Evolutionary conservation across 2,329 filamentous ascomycete species (phyloP).

Genomic region (Septoria linicola): DNA sequence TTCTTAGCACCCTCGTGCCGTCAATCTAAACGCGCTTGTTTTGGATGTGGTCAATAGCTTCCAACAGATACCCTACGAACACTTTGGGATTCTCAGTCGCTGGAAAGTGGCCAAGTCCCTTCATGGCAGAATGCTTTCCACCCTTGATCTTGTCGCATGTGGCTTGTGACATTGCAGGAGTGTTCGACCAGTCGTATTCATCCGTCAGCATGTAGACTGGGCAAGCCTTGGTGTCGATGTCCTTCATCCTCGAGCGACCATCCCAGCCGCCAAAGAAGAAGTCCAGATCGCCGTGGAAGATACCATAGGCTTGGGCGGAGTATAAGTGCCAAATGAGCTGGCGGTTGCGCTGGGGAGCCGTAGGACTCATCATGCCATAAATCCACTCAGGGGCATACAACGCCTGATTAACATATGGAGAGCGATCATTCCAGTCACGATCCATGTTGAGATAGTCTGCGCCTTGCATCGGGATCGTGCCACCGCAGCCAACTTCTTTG

Average conservation of each 20-base stretch:
- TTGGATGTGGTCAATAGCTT: constrained; percentile 39
- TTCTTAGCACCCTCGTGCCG: no score
- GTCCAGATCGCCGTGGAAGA: constrained; percentile 54
- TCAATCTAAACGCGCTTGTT: constrained; percentile 20
- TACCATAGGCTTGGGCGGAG: constrained; percentile 51
- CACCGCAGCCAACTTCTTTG: constrained; percentile 49
- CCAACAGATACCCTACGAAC: constrained; percentile 36
- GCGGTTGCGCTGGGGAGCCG: constrained; percentile 45
- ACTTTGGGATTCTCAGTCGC: constrained; percentile 45
- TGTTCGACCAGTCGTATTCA: constrained; percentile 52
- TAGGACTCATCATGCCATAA: constrained; percentile 52
- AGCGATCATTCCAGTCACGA: constrained; percentile 46
- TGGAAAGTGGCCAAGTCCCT: constrained; percentile 50
- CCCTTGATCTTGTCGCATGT: constrained; percentile 51
- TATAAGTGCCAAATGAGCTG: constrained; percentile 54
- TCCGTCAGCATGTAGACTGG: constrained; percentile 54
- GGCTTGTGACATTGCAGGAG: constrained; percentile 47
- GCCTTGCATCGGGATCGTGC: constrained; percentile 50
- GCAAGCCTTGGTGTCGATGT: constrained; percentile 51
- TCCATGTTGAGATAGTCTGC: constrained; percentile 46
- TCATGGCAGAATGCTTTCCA: constrained; percentile 47
- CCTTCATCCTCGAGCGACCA: constrained; percentile 42
- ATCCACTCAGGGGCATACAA: constrained; percentile 49
- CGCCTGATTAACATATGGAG: constrained; percentile 50
- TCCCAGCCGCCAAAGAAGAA: constrained; percentile 55